Evolutionary conservation across 306 rosid genomes (phyloP).

Genomic region (Fagus sylvatica): DNA sequence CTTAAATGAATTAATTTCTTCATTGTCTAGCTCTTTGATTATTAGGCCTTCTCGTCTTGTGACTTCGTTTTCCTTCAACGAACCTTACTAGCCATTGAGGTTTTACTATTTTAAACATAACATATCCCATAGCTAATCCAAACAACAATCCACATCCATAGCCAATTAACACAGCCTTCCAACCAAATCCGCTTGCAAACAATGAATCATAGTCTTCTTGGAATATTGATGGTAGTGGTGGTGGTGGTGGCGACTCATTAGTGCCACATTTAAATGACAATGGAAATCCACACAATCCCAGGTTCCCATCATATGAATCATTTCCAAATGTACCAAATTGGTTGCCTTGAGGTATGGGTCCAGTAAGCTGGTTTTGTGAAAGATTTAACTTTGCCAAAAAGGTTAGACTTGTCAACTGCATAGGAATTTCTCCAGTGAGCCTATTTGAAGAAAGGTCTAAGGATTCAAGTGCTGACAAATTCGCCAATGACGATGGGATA

Average conservation of each 20-base stretch:
- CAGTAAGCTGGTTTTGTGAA: constrained; percentile 31
- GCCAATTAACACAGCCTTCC: constrained; percentile 28
- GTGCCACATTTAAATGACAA: constrained; percentile 17
- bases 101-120: background rate
- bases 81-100: background rate
- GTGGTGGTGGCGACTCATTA: background rate
- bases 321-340: constrained; percentile 39
- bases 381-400: constrained; percentile 17
- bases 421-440: constrained; percentile 11
- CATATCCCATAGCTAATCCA: constrained; percentile 24
- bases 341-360: constrained; percentile 30
- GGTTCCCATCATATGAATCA: constrained; percentile 31
- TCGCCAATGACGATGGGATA: constrained; percentile 27
- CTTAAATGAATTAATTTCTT: too few relatives aligned
- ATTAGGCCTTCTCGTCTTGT: background rate
- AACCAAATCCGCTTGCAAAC: constrained; percentile 17
- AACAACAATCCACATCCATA: constrained; percentile 36
- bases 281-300: constrained; percentile 34
- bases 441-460: constrained; percentile 44
- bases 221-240: background rate
- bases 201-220: background rate
- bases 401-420: constrained; percentile 21
- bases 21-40: background rate
- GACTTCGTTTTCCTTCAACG: background rate
- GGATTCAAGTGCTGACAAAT: constrained; percentile 30